Percentiles rank a stretch among this genome's conserved stretches.
phyloP scores from a whole-genome alignment of 1,284 basidiomycete genomes.

The Ustilago tritici region DNA sequence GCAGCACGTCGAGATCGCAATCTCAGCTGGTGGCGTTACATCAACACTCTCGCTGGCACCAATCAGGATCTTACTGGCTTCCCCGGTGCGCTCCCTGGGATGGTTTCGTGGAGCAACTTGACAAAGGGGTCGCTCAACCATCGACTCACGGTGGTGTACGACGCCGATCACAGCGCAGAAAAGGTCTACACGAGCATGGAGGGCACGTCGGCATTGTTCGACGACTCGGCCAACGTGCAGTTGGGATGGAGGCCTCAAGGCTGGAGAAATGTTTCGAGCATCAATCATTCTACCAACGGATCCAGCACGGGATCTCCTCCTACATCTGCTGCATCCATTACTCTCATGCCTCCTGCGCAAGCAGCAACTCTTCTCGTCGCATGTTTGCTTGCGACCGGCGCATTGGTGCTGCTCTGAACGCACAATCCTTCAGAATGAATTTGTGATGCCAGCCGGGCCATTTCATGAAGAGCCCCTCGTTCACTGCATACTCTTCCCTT shows the following conservation, averaged over 20 bases:
- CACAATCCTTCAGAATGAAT: background rate
- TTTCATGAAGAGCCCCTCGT: background rate
- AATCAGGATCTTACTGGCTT: slow-evolving; percentile 62
- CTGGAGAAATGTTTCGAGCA: slow-evolving; percentile 50
- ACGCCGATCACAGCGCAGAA: slow-evolving; percentile 59
- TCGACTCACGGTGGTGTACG: slow-evolving; percentile 55
- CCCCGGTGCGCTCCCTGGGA: slow-evolving; percentile 43
- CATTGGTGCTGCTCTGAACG: background rate
- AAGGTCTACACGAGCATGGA: slow-evolving; percentile 57
- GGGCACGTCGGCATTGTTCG: slow-evolving; percentile 63
- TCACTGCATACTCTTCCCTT: slow-evolving; percentile 1
- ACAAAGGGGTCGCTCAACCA: slow-evolving; percentile 44
- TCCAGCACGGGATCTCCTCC: background rate
- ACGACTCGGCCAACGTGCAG: slow-evolving; percentile 45
- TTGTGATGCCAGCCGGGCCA: background rate
- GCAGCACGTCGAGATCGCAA: slow-evolving; percentile 63
- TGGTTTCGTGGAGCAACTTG: slow-evolving; percentile 51
- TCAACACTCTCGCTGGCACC: slow-evolving; percentile 63
- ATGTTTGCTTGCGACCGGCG: background rate
- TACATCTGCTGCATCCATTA: background rate
- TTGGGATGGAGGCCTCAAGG: slow-evolving; percentile 65
- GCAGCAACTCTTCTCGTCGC: background rate
- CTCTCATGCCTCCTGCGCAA: background rate
- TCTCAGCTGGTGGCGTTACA: slow-evolving; percentile 65
- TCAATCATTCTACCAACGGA: slow-evolving; percentile 16